phyloP scores from a whole-genome alignment of 2,329 filamentous ascomycete species.

The Claviceps humidiphila region DNA sequence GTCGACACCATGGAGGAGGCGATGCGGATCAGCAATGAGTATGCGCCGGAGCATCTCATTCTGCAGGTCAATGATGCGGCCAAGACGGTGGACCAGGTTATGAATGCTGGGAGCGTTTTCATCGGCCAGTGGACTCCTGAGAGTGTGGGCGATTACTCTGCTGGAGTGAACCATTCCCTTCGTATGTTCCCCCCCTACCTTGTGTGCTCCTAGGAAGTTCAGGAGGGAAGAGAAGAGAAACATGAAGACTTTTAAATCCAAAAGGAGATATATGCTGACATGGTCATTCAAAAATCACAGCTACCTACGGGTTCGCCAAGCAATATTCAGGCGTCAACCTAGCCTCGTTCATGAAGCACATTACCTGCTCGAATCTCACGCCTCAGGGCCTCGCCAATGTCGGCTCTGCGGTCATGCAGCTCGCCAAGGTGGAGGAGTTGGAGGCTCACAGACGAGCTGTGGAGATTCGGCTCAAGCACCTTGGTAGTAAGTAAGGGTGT shows the following conservation, averaged over 20 bases:
- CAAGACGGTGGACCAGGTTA: constrained; percentile 60
- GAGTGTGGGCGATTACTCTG: constrained; percentile 94
- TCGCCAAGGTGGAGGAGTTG: constrained; percentile 86
- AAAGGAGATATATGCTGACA: neutral
- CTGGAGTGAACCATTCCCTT: constrained; percentile 92
- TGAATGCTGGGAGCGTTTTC: constrained; percentile 94
- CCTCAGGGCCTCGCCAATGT: constrained; percentile 75
- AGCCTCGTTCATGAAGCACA: constrained; percentile 93
- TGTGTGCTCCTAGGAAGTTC: no score
- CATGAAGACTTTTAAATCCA: no score
- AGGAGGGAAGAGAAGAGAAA: neutral
- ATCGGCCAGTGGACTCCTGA: constrained; percentile 94
- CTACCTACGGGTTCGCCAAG: constrained; percentile 95
- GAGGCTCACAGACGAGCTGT: constrained; percentile 88
- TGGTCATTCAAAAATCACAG: constrained; percentile 27
- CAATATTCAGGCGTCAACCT: constrained; percentile 98
- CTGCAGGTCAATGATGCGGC: constrained; percentile 73
- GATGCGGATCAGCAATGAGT: constrained; percentile 76
- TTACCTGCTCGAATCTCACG: constrained; percentile 85
- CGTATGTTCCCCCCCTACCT: constrained; percentile 50
- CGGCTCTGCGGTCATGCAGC: constrained; percentile 80
- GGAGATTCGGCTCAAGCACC: constrained; percentile 58
- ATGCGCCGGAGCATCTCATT: constrained; percentile 94
- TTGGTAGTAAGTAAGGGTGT: constrained; percentile 11
- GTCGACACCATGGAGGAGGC: constrained; percentile 60